Base-by-base conservation (phyloP, 108 stramenopile genomes). In the Epithemia pelagica region DNA sequence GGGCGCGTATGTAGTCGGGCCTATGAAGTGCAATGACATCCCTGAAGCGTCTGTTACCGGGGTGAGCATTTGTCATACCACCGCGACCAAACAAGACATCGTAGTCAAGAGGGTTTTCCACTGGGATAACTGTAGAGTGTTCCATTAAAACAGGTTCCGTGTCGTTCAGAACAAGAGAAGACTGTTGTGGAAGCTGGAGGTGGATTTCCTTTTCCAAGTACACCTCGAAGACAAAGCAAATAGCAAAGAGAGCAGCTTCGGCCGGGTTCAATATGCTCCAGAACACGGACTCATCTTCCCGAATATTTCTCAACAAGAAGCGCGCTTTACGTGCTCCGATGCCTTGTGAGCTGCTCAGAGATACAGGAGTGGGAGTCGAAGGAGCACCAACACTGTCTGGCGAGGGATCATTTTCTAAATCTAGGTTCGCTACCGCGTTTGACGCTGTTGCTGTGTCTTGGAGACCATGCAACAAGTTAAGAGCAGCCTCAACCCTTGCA, bases 1-100 rank as follows among this genome's bases (percentile, higher is more conserved):
- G 65, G 0, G 89, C 84, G 21, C 69, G 68, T 32, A 86, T 64
- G 64, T 94, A 94, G 61, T 90, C 89, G 21, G 81, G 75, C 2
- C 88, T 83, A 65, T 87, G 80, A 53, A 84, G 65, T 0, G 80
- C 72, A 55, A 94, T 87, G 51, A 90, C 73, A 53, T 89, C 86
- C 23, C 92, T 87, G 61, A 86, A 94, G 30, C 80, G 78, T 26
- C 74, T 66, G 69, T 94, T 94, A 23, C 92, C 92, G 28, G 73
- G 66, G 59, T 90, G 89, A 1, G 72, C 78, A 70, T 93, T 93
- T 64, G 87, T 89, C 68, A 84, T 75, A 1, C 92, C 92, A 15
- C 92, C 88, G 54, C 85, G 55, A 8, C 85, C 85, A 67, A 75
- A 83, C 19, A 89, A 71, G n/a, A 89, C 71, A 30, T 66, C 65